Conservation (phyloP, 1,139 yeast genomes). For the Kodamaea derodonti region DNA sequence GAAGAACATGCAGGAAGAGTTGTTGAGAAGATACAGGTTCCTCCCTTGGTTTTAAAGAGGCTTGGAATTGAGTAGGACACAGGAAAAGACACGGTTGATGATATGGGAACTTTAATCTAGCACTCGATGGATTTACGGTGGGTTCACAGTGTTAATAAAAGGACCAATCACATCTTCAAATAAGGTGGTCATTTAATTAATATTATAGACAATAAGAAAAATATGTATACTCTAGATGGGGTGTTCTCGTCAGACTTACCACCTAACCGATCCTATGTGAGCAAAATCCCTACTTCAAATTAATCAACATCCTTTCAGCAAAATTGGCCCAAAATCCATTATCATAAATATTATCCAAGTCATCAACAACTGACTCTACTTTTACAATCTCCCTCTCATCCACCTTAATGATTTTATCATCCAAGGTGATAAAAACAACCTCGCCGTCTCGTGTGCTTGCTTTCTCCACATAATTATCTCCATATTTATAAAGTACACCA, state of each 20-base stretch:
- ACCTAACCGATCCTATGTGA: too few relatives aligned
- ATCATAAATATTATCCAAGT: slow-evolving; percentile 65
- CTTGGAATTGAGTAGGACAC: slow-evolving; percentile 3
- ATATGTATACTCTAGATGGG: too few relatives aligned
- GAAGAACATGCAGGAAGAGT: background rate
- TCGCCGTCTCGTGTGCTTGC: slow-evolving; percentile 11
- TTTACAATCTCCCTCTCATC: slow-evolving; percentile 16
- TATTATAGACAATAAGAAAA: too few relatives aligned
- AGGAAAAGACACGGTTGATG: too few relatives aligned
- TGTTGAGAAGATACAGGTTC: slow-evolving; percentile 6
- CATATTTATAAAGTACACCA: slow-evolving; percentile 22
- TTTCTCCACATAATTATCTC: slow-evolving; percentile 17
- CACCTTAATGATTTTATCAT: slow-evolving; percentile 18
- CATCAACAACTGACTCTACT: slow-evolving; percentile 37
- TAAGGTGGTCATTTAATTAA: too few relatives aligned
- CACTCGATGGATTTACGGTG: too few relatives aligned
- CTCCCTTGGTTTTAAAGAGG: slow-evolving; percentile 6
- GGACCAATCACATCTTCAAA: too few relatives aligned
- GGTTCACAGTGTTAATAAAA: too few relatives aligned
- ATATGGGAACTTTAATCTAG: too few relatives aligned
- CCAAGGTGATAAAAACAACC: slow-evolving; percentile 27
- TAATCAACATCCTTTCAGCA: slow-evolving; percentile 22
- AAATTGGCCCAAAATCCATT: slow-evolving; percentile 54
- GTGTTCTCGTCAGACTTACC: too few relatives aligned
- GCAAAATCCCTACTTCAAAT: too few relatives aligned